A percentile compares a stretch with the other conserved stretches of the same genome.
These are phyloP conservation scores for Phytophthora litchii DNA, from an alignment of 352 stramenopile genomes.

Conservation along the genomic window DNA sequence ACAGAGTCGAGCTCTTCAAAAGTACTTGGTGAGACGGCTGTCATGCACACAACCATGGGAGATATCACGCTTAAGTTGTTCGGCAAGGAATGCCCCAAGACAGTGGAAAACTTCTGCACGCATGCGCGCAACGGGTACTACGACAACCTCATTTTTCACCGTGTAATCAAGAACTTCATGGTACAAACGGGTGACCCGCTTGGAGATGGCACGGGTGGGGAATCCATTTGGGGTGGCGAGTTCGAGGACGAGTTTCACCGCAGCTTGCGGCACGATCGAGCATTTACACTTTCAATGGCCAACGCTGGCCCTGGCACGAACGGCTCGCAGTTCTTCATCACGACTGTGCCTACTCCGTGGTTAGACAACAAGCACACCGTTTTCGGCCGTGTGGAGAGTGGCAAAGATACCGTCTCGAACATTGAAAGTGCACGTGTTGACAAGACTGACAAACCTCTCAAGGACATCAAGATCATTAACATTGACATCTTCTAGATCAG, in stretches of 20 bases:
- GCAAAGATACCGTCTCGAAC: constrained; percentile 97
- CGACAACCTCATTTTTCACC: constrained; percentile 99
- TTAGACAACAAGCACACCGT: constrained; percentile 97
- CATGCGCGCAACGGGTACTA: constrained; percentile 98
- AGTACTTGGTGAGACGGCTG: constrained; percentile 74
- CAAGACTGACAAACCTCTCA: constrained; percentile 77
- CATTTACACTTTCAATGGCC: constrained; percentile 99
- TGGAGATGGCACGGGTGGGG: constrained; percentile 97
- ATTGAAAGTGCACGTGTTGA: constrained; percentile 94
- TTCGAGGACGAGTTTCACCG: constrained; percentile 99
- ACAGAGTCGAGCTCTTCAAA: constrained; percentile 74
- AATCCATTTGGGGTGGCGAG: constrained; percentile 98
- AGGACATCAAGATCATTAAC: constrained; percentile 91
- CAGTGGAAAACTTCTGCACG: constrained; percentile 98
- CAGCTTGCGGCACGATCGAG: constrained; percentile 94
- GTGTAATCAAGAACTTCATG: constrained; percentile 99
- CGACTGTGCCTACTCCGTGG: constrained; percentile 97
- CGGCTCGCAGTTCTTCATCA: constrained; percentile 98
- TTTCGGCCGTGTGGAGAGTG: constrained; percentile 90
- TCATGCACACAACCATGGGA: constrained; percentile 98
- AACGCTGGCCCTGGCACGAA: constrained; percentile 91
- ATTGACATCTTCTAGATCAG: constrained; percentile 81
- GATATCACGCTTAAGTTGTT: constrained; percentile 99
- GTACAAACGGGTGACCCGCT: constrained; percentile 96
- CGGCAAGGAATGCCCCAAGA: constrained; percentile 93